phyloP scores from a whole-genome alignment of 2,329 filamentous ascomycete species.

The Aspergillus phoenicis region DNA sequence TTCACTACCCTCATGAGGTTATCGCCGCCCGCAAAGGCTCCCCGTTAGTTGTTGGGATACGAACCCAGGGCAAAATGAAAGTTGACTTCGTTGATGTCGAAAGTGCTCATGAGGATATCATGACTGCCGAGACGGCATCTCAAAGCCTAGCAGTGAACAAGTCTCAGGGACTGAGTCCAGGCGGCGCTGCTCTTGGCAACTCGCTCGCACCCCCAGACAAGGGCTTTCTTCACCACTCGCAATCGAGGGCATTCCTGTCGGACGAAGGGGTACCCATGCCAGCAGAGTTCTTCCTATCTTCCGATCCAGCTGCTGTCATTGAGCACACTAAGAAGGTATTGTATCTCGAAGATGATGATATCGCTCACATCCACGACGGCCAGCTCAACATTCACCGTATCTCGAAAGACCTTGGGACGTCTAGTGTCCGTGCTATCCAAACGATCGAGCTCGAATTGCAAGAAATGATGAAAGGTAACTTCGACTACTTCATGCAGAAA shows the following conservation, averaged over 20 bases:
- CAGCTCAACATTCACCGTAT: slow-evolving; percentile 98
- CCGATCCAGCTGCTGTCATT: slow-evolving; percentile 95
- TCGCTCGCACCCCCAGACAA: slow-evolving; percentile 92
- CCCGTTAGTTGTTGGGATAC: slow-evolving; percentile 93
- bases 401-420: slow-evolving; percentile 93
- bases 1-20: slow-evolving; percentile 97
- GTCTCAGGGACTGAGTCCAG: slow-evolving; percentile 39
- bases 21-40: slow-evolving; percentile 98
- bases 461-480: slow-evolving; percentile 99
- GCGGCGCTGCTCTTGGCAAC: slow-evolving; percentile 52
- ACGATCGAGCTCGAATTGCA: slow-evolving; percentile 98
- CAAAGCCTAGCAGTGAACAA: slow-evolving; percentile 98
- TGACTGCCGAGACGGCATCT: slow-evolving; percentile 90
- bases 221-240: slow-evolving; percentile 94
- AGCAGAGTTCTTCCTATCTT: slow-evolving; percentile 98
- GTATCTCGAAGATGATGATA: slow-evolving; percentile 99
- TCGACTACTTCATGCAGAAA: slow-evolving; percentile 99
- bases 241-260: slow-evolving; percentile 97
- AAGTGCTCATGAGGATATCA: slow-evolving; percentile 83
- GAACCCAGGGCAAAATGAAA: slow-evolving; percentile 99
- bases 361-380: slow-evolving; percentile 98
- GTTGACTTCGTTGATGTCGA: slow-evolving; percentile 99
- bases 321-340: slow-evolving; percentile 99
- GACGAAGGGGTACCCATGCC: slow-evolving; percentile 98
- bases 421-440: slow-evolving; percentile 97